Conservation (phyloP, 2,329 filamentous ascomycete genomes). For the Pezicula radicicola region DNA sequence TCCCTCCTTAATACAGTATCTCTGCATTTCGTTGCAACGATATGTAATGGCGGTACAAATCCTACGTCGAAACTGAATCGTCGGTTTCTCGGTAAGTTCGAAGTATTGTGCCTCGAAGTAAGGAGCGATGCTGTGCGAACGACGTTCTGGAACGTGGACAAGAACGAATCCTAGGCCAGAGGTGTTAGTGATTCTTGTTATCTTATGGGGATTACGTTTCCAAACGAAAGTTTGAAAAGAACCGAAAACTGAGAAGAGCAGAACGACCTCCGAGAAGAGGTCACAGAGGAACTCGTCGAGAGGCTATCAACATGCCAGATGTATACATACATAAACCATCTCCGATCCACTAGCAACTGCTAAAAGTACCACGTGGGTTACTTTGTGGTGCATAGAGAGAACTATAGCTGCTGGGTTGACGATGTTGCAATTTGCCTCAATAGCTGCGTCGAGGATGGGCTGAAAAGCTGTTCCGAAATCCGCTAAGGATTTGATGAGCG, state of each 20-base stretch:
- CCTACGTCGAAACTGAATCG: slow-evolving; percentile 61
- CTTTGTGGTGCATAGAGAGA: slow-evolving; percentile 19
- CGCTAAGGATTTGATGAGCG: slow-evolving; percentile 12
- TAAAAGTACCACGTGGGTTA: slow-evolving; percentile 16
- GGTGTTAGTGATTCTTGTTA: too few species aligned
- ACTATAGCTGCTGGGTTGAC: slow-evolving; percentile 18
- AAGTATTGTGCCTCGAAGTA: slow-evolving; percentile 5
- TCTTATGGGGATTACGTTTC: too few species aligned
- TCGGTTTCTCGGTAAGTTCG: slow-evolving; percentile 31
- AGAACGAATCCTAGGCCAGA: slow-evolving; percentile 8
- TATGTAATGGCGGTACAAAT: slow-evolving; percentile 61
- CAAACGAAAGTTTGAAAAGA: too few species aligned
- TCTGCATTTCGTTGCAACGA: slow-evolving; percentile 65
- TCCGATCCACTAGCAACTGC: slow-evolving; percentile 15
- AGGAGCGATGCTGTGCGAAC: slow-evolving; percentile 15
- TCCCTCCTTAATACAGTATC: slow-evolving; percentile 53
- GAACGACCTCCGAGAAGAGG: too few species aligned
- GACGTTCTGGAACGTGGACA: slow-evolving; percentile 20
- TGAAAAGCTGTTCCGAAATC: slow-evolving; percentile 21
- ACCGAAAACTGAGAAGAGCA: too few species aligned
- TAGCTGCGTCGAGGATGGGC: slow-evolving; percentile 19
- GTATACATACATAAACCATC: slow-evolving; percentile 18
- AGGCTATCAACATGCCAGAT: too few species aligned
- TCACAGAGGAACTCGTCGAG: too few species aligned
- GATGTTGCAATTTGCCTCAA: slow-evolving; percentile 15